Percentiles rank a stretch among this genome's conserved stretches.
These are phyloP conservation scores for Entomortierella lignicola DNA, from an alignment of 192 early-diverging fungal genomes.

Conservation along the genomic window DNA sequence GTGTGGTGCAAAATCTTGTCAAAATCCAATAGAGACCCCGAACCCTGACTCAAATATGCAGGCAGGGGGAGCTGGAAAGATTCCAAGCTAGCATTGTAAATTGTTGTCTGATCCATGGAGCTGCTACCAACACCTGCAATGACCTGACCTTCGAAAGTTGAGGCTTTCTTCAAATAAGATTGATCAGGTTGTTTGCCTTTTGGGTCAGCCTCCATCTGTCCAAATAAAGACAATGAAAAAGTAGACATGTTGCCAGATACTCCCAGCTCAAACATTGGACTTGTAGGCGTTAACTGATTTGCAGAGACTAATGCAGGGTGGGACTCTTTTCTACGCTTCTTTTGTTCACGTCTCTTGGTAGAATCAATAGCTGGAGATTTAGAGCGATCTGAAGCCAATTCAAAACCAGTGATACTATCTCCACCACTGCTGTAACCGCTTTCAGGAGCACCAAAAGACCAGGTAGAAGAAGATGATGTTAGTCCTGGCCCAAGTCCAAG, in stretches of 20 bases:
- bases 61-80: constrained; percentile 9
- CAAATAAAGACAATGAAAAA: constrained; percentile 6
- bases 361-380: neutral
- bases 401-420: constrained; percentile 5
- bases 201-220: neutral
- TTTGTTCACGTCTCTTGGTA: constrained; percentile 6
- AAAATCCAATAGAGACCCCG: neutral
- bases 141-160: neutral
- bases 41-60: neutral
- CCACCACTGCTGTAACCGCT: constrained; percentile 16
- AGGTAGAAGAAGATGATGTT: neutral
- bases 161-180: too few relatives aligned
- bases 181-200: constrained; percentile 27
- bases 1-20: neutral
- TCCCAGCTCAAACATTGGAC: constrained; percentile 22
- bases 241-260: constrained; percentile 14
- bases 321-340: constrained; percentile 31
- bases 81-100: constrained; percentile 1
- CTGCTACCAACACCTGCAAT: neutral
- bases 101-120: constrained; percentile 2
- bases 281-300: neutral
- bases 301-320: neutral
- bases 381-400: neutral
- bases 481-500: neutral
- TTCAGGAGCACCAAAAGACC: constrained; percentile 21